Evolutionary conservation across 352 stramenopile genomes (phyloP), one percentile per base, ranked within the genome.

Genomic region (Aphanomyces astaci): DNA sequence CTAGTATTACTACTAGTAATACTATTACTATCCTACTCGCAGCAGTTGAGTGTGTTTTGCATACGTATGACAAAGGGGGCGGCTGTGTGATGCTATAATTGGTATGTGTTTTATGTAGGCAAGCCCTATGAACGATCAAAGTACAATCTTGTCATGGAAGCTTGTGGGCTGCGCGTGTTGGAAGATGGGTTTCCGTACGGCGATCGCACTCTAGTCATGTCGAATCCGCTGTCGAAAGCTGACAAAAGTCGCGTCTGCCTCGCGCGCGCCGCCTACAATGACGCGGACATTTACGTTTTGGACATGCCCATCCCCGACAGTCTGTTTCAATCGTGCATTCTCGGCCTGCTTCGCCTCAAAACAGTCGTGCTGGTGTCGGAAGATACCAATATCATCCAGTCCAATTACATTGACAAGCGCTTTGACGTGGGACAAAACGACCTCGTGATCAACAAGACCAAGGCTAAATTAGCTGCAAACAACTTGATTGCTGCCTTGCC

Each of bases 281-380:
- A 73, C 53, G 40, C 59, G 17, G 68, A 73, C 36, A 73, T 73
- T 33, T 67, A 71, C 32, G 25, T 73, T 4, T 52, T 73, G 19
- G 68, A 73, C 31, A 54, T 67, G 10, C 32, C 30, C 1, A 25
- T 68, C 2, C 10, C 69, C 75, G 82, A 81, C 40, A 84, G 97
- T 72, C 87, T 97, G 33, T 97, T 97, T 68, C 63, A 90, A 4
- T 63, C 93, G 28, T 92, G 80, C 62, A 88, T 97, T 53, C 49
- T 63, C 1, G 53, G 73, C 2, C 24, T 77, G 30, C 72, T 95
- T 25, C 64, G 70, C 31, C n/a, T 84, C 66, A 75, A 75, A 48
- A 88, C 78, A 24, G 76, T 96, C 3, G 65, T 97, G 36, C 74
- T 96, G n/a, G 90, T 94, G 2, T 96, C 89, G 3, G 15, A 52